These are phyloP conservation scores for Podaxis carcinomalis DNA, from an alignment of 768 basidiomycete species.

Conservation along the genomic window DNA sequence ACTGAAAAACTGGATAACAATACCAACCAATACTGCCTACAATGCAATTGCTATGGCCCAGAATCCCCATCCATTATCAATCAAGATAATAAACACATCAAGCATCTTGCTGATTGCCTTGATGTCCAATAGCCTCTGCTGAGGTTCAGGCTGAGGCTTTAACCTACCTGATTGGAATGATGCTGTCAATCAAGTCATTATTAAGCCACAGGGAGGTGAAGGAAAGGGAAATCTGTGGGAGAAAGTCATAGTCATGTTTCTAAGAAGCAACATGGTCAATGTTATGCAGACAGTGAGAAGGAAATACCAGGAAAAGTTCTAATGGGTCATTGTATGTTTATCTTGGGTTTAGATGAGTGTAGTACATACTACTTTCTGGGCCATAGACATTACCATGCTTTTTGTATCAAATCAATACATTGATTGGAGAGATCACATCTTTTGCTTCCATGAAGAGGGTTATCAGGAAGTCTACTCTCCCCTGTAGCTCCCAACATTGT, in stretches of 20 bases:
- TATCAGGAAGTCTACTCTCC: too few species aligned
- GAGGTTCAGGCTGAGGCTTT: background rate
- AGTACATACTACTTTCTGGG: too few species aligned
- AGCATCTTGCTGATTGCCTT: background rate
- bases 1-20: background rate
- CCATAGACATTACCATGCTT: too few species aligned
- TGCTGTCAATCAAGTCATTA: background rate
- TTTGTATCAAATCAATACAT: too few species aligned
- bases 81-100: constrained; percentile 1
- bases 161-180: background rate
- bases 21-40: background rate
- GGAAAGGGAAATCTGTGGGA: background rate
- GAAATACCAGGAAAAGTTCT: constrained; percentile 16
- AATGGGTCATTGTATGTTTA: constrained; percentile 19
- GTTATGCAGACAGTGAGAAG: constrained; percentile 23
- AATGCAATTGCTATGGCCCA: background rate
- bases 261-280: background rate
- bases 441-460: too few species aligned
- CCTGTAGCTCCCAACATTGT: too few species aligned
- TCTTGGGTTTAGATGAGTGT: too few species aligned
- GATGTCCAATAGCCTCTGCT: background rate
- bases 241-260: background rate
- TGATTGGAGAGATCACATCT: too few species aligned
- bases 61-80: background rate
- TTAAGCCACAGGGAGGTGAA: background rate